Base-by-base conservation (phyloP, 805 yeast genomes). In the Lipomyces orientalis region DNA sequence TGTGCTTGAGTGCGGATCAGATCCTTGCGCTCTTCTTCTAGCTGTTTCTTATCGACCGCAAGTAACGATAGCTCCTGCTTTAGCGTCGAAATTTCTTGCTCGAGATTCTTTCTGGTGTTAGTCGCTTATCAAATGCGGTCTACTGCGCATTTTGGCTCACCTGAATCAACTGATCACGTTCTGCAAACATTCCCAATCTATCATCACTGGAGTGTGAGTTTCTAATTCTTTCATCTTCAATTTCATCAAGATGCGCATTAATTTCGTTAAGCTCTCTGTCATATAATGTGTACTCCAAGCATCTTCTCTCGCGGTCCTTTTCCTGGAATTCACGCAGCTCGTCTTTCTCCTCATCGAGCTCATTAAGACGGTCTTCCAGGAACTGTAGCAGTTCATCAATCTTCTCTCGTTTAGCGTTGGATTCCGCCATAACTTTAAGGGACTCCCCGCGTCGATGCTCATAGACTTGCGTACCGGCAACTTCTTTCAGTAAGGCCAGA, bases 391-490 rank as follows among this genome's bases (percentile, higher is more conserved):
- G 88, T 72, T 89, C 92, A 68, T 86, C 90, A 60, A 91, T 90
- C 74, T 91, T 87, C 63, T 84, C 87, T 71, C 88, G 84, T 73
- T 91, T 91, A 68, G 82, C 83, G 69, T 85, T 86, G 0, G 97
- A 88, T 67, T 86, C 87, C 4, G 81, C 81, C 93, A 93, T 91
- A 73, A 92, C 94, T 75, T 88, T 89, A 68, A 84, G 80, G 0
- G 97, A 90, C 65, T 93, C 97, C 66, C 84, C 85, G 64, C 93
- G 81, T 76, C 91, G 90, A 51, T 84, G 81, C 75, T 95, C 98
- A 79, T 94, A 95, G 2, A 93, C 90, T 67, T 88, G 89, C 0
- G 98, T 97, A 22, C 99, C 99, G 37, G 97, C 95, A 43, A 94
- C 97, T 75, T 93, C 97, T 72, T 94, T 93, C 72, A 95, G 80